These are phyloP conservation scores for Fraxinus ornus DNA, from an alignment of 305 asterid species.

Conservation along the genomic window DNA sequence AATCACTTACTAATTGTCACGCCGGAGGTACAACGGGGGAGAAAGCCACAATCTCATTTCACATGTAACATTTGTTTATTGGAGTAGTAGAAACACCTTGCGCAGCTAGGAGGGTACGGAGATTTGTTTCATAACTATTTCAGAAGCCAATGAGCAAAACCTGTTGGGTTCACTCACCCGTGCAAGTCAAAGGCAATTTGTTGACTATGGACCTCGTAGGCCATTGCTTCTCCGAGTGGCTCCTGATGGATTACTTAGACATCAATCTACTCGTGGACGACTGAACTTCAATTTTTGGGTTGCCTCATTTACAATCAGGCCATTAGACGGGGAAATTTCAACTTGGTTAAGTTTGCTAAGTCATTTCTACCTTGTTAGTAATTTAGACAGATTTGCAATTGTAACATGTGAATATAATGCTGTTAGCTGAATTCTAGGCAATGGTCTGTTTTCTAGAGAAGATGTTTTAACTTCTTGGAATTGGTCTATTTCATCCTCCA, in stretches of 20 bases:
- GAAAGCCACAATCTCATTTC: too few relatives aligned
- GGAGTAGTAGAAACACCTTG: too few relatives aligned
- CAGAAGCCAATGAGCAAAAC: too few relatives aligned
- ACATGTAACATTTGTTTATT: too few relatives aligned
- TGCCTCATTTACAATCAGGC: neutral
- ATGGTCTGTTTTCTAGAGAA: neutral
- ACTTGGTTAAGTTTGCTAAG: neutral
- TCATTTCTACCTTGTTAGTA: neutral
- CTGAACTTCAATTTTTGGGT: neutral
- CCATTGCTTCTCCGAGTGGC: neutral
- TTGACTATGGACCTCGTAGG: neutral
- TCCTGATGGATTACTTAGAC: neutral
- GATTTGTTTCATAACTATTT: too few relatives aligned
- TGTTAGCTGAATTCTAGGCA: conserved; percentile 31
- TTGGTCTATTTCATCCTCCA: conserved; percentile 25
- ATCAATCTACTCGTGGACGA: neutral
- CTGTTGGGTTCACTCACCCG: neutral
- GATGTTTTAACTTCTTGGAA: conserved; percentile 20
- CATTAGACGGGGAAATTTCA: neutral
- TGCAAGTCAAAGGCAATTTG: neutral
- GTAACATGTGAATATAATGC: neutral
- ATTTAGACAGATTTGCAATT: neutral
- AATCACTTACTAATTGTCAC: too few relatives aligned
- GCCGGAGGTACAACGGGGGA: too few relatives aligned
- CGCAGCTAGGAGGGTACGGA: too few relatives aligned